These are phyloP conservation scores for Fusarium coicis DNA, from an alignment of 2,329 filamentous ascomycete species.

Conservation along the genomic window DNA sequence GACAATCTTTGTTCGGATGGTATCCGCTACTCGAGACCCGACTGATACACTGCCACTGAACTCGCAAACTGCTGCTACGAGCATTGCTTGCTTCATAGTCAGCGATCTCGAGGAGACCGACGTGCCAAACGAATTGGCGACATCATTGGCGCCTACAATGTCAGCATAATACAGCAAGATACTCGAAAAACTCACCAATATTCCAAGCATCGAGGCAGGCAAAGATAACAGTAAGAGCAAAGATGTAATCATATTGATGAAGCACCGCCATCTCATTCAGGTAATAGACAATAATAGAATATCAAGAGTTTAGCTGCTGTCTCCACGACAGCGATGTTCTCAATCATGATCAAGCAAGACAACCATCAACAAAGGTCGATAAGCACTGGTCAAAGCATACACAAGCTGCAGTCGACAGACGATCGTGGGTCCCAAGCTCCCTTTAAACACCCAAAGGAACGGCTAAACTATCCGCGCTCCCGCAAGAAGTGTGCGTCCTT, in stretches of 20 bases:
- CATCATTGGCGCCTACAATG: conserved; percentile 68
- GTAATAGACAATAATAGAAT: background rate
- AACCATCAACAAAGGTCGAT: conserved; percentile 13
- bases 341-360: conserved; percentile 32
- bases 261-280: conserved; percentile 49
- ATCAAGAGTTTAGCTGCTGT: conserved; percentile 1
- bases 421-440: conserved; percentile 1
- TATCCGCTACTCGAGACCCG: conserved; percentile 69
- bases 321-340: conserved; percentile 31
- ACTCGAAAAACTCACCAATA: conserved; percentile 55
- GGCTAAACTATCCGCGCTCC: conserved; percentile 26
- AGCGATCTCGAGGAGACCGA: conserved; percentile 76
- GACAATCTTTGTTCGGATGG: conserved; percentile 66
- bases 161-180: background rate
- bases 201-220: conserved; percentile 69
- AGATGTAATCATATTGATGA: conserved; percentile 65
- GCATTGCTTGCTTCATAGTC: conserved; percentile 69
- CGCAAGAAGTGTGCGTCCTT: conserved; percentile 31
- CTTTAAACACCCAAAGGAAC: conserved; percentile 22
- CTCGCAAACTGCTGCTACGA: conserved; percentile 68
- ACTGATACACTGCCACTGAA: conserved; percentile 69
- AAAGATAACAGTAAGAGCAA: conserved; percentile 66
- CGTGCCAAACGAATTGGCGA: conserved; percentile 80
- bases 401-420: background rate
- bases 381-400: conserved; percentile 17